These are phyloP conservation scores for Elaeis guineensis DNA, from an alignment of 176 grass and related monocot genomes.

Conservation along the genomic window DNA sequence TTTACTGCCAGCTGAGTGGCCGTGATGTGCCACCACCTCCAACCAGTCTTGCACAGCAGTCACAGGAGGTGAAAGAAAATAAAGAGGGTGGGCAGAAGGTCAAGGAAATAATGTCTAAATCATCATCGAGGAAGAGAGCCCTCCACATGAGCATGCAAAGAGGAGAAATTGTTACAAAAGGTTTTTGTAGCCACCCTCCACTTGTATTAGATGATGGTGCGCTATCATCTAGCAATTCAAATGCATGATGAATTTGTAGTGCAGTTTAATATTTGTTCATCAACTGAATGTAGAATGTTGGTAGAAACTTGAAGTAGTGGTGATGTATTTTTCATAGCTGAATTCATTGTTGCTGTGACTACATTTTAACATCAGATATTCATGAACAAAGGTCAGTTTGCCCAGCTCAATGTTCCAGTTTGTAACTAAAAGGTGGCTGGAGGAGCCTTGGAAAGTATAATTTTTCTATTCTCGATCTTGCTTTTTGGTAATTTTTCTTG, in stretches of 20 bases:
- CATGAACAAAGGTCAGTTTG: too few species aligned
- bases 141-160: conserved; percentile 22
- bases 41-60: conserved; percentile 4
- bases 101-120: conserved; percentile 24
- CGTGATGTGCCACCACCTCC: conserved; percentile 12
- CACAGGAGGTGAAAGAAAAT: conserved; percentile 22
- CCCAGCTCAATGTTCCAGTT: too few species aligned
- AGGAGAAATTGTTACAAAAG: conserved; percentile 24
- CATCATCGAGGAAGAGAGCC: conserved; percentile 39
- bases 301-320: too few species aligned
- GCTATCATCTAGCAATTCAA: conserved; percentile 6
- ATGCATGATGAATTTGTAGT: conserved; percentile 5
- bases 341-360: too few species aligned
- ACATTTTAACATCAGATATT: too few species aligned
- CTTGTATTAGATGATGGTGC: conserved; percentile 22
- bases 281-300: too few species aligned
- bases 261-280: too few species aligned
- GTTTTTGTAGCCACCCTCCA: conserved; percentile 9
- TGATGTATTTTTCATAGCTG: too few species aligned
- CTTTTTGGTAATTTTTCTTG: too few species aligned
- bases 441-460: too few species aligned
- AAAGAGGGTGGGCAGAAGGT: conserved; percentile 27
- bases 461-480: too few species aligned
- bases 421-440: too few species aligned
- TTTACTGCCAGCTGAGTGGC: conserved; percentile 56